Evolutionary conservation across 371 early-diverging fungal species (phyloP), one percentile per base, ranked within the genome.

Genomic region (Saksenaea vasiformis): DNA sequence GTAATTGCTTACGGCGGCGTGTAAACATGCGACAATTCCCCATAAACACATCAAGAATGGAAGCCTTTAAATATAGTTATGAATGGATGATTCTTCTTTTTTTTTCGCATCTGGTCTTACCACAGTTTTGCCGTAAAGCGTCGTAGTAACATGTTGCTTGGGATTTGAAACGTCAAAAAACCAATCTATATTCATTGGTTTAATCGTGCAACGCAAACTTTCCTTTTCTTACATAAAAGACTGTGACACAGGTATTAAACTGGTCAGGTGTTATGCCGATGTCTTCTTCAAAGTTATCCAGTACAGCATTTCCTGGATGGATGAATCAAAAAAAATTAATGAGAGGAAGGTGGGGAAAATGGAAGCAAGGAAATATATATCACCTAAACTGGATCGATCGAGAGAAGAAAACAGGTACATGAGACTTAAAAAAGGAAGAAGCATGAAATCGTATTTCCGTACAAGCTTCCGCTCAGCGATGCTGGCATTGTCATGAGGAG

Each of bases 401-500:
- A 83, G 69, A 22, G 81, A 81, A 8, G 76, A 78, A 60, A 80
- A 79, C 3, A 83, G 66, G 47, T 83, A 83, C 73, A 83, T 76
- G 5, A 85, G 63, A 17, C 82, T 79, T 4, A 85, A 67, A 39
- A 83, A 72, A 1, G 85, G 85, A 10, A 85, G 55, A 1, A 85
- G 61, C 24, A 71, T 65, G 9, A 69, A 69, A 47, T 85, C 85
- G 13, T 78, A 59, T 54, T 85, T 85, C 28, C 78, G 74, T 28
- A 80, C 72, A 17, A 80, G 69, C 13, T 41, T 53, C 36, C 60
- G 64, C 54, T 72, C 72, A 37, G 58, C 62, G 19, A 22, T 0
- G 5, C 22, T 47, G 24, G 51, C 10, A 10, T n/a, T 8, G 51
- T 47, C 51, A 5, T 31, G 31, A 31, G 51, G 10, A 9, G 27